Evolutionary conservation across 345 rosid species (phyloP).

Genomic region (Streptanthus diversifolius): DNA sequence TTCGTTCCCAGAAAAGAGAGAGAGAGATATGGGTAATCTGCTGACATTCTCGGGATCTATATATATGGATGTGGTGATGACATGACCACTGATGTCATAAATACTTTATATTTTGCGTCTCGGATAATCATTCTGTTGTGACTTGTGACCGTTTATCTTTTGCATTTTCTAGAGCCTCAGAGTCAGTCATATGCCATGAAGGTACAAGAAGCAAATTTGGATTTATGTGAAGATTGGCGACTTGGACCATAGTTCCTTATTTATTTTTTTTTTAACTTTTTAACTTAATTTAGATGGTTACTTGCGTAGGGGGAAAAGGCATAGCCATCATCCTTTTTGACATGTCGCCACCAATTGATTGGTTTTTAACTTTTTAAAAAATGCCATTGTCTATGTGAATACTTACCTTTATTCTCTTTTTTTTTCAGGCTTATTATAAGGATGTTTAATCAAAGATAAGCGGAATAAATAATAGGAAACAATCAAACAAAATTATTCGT

Average conservation of each 20-base stretch:
- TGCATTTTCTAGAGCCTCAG: background rate
- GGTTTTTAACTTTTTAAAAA: too few species aligned
- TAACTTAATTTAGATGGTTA: too few species aligned
- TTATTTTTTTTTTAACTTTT: too few species aligned
- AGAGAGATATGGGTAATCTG: background rate
- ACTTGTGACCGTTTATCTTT: background rate
- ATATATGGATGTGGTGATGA: background rate
- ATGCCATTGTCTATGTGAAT: too few species aligned
- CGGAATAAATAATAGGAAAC: background rate
- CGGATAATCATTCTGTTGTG: background rate
- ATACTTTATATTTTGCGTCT: background rate
- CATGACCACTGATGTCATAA: background rate
- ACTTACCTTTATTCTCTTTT: too few species aligned
- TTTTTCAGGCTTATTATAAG: too few species aligned
- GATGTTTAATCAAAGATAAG: background rate
- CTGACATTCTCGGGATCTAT: background rate
- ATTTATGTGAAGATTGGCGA: background rate
- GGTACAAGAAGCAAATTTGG: background rate
- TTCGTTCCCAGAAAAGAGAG: background rate
- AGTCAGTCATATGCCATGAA: background rate
- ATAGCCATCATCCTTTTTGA: too few species aligned
- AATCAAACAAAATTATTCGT: background rate
- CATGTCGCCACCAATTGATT: too few species aligned
- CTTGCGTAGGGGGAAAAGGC: background rate
- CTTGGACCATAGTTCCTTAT: too few species aligned